Evolutionary conservation across 1,284 basidiomycete genomes (phyloP), one percentile per base, ranked within the genome.

Genomic region (Anthracocystis walkeri): DNA sequence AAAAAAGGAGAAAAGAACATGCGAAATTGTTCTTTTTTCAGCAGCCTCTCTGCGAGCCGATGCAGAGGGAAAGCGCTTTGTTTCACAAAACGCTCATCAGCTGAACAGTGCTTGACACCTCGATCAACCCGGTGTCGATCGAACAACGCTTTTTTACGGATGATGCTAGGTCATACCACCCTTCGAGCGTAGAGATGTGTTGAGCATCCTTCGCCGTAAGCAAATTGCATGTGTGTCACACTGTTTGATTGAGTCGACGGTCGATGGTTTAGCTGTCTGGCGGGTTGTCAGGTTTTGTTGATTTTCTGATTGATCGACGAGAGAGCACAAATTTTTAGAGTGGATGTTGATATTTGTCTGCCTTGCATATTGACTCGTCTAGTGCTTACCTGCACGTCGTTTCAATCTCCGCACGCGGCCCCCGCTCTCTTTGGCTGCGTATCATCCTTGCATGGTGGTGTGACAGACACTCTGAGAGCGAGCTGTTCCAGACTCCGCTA

Each of bases 101-200:
- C 33, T 35, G 33, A 11, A 35, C 33, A 3, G 33, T 25, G 18
- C 40, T 42, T 23, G 18, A n/a, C n/a, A n/a, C n/a, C 27, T 31
- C 41, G 35, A 53, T 29, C 33, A 7, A 38, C 27, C n/a, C 3
- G 25, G 25, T 33, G 57, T 41, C 56, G 60, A 56, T 63, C 60
- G 53, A n/a, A 56, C 53, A 27, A 27, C 42, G 27, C 29, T 40
- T 10, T 41, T 7, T 1, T 5, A 4, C 6, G n/a, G 20, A 5
- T 46, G 23, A 48, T 58, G 62, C 55, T 45, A 48, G 50, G 61
- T 64, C 61, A 65, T 50, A 33, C 55, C 62, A 58, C 55, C 62
- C 42, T 8, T 20, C 1, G 20, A 25, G 4, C 16, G 18, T n/a
- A 18, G 48, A 49, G n/a, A 49, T 49, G 16, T n/a, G 16, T 25